Evolutionary conservation across 2,329 filamentous ascomycete genomes (phyloP), one percentile per base, ranked within the genome.

Genomic region (Metarhizium robertsii): DNA sequence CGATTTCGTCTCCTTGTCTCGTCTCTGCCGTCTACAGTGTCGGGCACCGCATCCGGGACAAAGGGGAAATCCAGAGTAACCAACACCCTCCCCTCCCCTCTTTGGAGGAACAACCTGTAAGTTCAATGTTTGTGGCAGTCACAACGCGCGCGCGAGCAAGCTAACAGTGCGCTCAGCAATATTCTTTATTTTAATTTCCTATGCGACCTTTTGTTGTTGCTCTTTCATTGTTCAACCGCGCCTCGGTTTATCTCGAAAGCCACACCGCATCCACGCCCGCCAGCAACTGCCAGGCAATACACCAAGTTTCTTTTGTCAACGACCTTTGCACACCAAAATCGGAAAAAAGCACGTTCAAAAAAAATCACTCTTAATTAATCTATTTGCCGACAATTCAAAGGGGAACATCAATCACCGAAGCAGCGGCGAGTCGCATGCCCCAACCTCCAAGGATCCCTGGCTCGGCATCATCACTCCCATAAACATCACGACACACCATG

Each of bases 401-500:
- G 20, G 4, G 14, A 48, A 7, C 5, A 46, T 25, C 43, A 25
- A 6, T 25, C 18, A 46, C n/a, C 43, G 2, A 25, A 46, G 43
- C 16, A 46, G 18, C 45, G 3, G 30, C 10, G 20, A 8, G 18
- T 30, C 34, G 14, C 16, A 55, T 51, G 47, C 20, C 25, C 13
- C 25, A n/a, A n/a, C 8, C 8, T 52, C 34, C 7, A 38, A 36
- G 32, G 48, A 34, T 18, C 36, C 6, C 32, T 32, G 11, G 25
- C 42, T 49, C 42, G 13, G 20, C 34, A 53, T 36, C 52, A 55
- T 29, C 11, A 7, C 40, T 16, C 50, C 50, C 34, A 45, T 47
- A 46, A 43, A 50, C 47, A 46, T 18, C 42, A 52, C 18, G 20
- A 25, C 25, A 45, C 47, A 46, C 49, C 63, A 84, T 83, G 79